A percentile compares a stretch with the other conserved stretches of the same genome.
These are phyloP conservation scores for Parathielavia hyrcaniae DNA, from an alignment of 495 filamentous ascomycete genomes.

Conservation along the genomic window DNA sequence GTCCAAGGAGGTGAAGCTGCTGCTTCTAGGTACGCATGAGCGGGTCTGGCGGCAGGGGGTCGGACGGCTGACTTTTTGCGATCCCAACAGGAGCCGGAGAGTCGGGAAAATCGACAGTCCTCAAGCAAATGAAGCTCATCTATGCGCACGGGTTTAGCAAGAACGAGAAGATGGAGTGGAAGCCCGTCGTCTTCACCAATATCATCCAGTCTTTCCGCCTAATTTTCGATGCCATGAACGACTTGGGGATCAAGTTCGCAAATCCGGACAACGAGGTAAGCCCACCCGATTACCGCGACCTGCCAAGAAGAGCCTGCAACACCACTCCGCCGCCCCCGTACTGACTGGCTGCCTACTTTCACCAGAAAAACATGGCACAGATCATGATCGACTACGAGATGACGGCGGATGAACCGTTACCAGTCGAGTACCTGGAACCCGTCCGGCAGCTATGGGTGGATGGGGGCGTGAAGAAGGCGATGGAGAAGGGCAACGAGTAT, in stretches of 20 bases:
- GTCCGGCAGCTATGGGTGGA: conserved; percentile 84
- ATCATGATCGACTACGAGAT: conserved; percentile 66
- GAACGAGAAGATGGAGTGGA: conserved; percentile 85
- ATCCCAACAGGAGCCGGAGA: conserved; percentile 75
- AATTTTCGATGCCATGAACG: conserved; percentile 89
- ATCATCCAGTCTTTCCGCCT: conserved; percentile 82
- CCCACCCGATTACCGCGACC: background rate
- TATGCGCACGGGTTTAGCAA: conserved; percentile 89
- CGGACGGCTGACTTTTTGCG: conserved; percentile 1
- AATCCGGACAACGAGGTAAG: conserved; percentile 72
- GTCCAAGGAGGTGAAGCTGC: conserved; percentile 73
- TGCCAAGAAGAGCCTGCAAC: background rate
- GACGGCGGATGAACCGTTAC: conserved; percentile 65
- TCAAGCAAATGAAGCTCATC: conserved; percentile 99
- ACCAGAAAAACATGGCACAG: conserved; percentile 48
- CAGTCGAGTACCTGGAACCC: conserved; percentile 62
- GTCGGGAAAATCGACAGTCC: conserved; percentile 94
- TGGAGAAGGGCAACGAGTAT: conserved; percentile 89
- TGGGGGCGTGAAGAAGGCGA: conserved; percentile 72
- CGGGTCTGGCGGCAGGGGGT: background rate
- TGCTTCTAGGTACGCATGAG: conserved; percentile 63
- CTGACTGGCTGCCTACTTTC: background rate
- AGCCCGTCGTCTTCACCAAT: conserved; percentile 91
- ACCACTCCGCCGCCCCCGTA: background rate
- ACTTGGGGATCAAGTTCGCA: conserved; percentile 70